Conservation (phyloP, 345 rosid species). For the Pistacia atlantica region DNA sequence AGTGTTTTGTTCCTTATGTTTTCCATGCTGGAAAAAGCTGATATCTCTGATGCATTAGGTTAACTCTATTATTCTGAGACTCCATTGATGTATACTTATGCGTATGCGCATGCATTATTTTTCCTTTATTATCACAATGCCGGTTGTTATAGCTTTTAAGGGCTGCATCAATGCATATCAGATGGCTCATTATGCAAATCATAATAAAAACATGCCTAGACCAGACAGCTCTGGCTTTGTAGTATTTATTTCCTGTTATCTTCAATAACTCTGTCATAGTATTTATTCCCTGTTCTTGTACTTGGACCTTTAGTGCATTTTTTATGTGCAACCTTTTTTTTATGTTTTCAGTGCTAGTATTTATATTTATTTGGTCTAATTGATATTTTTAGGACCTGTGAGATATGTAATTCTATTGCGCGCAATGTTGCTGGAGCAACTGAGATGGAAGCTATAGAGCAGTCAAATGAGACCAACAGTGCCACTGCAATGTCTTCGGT, state of each 20-base stretch:
- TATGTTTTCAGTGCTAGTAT: background rate
- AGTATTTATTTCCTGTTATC: background rate
- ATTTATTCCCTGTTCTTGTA: background rate
- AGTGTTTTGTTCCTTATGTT: background rate
- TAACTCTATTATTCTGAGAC: background rate
- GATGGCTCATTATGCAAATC: slow-evolving; percentile 1
- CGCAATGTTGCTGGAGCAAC: slow-evolving; percentile 59
- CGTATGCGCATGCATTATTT: background rate
- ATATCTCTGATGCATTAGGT: background rate
- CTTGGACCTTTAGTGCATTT: background rate
- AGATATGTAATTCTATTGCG: slow-evolving; percentile 82
- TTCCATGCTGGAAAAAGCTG: slow-evolving; percentile 4
- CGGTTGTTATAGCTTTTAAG: background rate
- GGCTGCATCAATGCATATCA: background rate
- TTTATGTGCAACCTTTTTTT: no score
- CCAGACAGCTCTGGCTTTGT: background rate
- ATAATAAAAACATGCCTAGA: background rate
- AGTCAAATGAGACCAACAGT: slow-evolving; percentile 38
- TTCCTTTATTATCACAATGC: slow-evolving; percentile 1
- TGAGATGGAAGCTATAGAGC: slow-evolving; percentile 45
- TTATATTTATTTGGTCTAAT: slow-evolving; percentile 8
- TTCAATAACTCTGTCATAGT: background rate
- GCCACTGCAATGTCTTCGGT: slow-evolving; percentile 22
- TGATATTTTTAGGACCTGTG: slow-evolving; percentile 63
- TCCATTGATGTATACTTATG: background rate